Base-by-base conservation (phyloP, 1,284 basidiomycete genomes). In the Moesziomyces parantarcticus region DNA sequence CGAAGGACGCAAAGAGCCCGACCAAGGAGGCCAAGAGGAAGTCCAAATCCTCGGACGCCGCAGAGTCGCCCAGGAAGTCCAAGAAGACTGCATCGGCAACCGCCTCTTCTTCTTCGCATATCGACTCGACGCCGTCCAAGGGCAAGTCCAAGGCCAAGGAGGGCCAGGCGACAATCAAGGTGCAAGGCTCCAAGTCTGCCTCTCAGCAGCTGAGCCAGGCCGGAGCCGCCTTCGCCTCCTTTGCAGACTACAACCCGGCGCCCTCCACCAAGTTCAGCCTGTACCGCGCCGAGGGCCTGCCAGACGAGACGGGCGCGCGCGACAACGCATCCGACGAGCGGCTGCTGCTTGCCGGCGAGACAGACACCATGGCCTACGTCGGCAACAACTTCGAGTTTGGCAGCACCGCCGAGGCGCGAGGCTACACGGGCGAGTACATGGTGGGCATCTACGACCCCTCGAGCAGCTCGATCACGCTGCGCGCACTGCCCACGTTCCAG, bases 401-500 rank as follows among this genome's bases (percentile, higher is more conserved):
- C n/a, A 63, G 68, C 62, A 66, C 64, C 32, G 45, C 64, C 22
- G 78, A 78, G 53, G 59, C 60, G 25, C 65, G 76, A 22, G 79
- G 76, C 34, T 81, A 81, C 69, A 65, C 76, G 1, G 79, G 79
- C n/a, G 76, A 81, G 39, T 83, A 82, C 64, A 58, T 83, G 62
- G 64, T 83, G 8, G 82, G 79, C 18, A 51, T 82, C 20, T 80
- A 82, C 57, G 80, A 83, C 55, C 76, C 77, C 21, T 62, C 62
- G 16, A 73, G 59, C 32, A 62, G 64, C 45, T 72, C 72, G 11
- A 73, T 83, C 26, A 83, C 81, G 14, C 63, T 83, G 10, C 70
- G 75, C 13, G 65, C 66, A 3, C 77, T 78, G 21, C 82, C 82
- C 11, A 61, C 80, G 23, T 79, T 83, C 63, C 76, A 73, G 39